Evolutionary conservation across 306 rosid species (phyloP), one percentile per base, ranked within the genome.

Genomic region (Gastrolobium villosum): DNA sequence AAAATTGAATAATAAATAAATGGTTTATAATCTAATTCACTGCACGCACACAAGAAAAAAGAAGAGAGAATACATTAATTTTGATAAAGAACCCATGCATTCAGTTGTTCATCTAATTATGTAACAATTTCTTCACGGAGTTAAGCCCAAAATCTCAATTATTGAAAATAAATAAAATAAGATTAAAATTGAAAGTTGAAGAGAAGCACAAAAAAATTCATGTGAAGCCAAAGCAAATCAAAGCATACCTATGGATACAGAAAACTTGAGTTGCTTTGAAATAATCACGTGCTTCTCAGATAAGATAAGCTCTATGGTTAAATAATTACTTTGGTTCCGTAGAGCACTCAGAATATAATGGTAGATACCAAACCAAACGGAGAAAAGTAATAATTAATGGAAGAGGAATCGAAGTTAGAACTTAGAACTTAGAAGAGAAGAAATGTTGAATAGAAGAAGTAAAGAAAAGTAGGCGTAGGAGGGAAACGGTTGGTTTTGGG

Each of bases 341-440:
- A 37, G 65, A 76, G 40, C 4, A 4, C 32, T 11, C 30, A 13
- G 45, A 41, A 49, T 5, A 71, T 26, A 69, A 78, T 2, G 53
- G 14, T 44, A 7, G 77, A 26, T 13, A 26, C 52, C 46, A 53
- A 54, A 5, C 3, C 20, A 54, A 56, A 11, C 3, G 11, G 10
- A 28, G 65, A 20, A 72, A 5, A 28, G 76, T 9, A 54, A 56
- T 28, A 52, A 45, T 59, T 4, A 31, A 53, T 9, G 54, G 31
- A 32, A 57, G 15, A 46, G 9, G 11, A 61, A 41, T 4, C 9
- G 13, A 60, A 61, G 79, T 8, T 14, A 34, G 7, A 72, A 52
- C 1, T 52, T 79, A 46, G 31, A 36, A 48, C 1, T 52, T 79
- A 46, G 31, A 36, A 48, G 55, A 28, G 77, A 81, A 65, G 79